A percentile compares a stretch with the other conserved stretches of the same genome.
phyloP scores from a whole-genome alignment of 257 asterid species.

The Misopates orontium region DNA sequence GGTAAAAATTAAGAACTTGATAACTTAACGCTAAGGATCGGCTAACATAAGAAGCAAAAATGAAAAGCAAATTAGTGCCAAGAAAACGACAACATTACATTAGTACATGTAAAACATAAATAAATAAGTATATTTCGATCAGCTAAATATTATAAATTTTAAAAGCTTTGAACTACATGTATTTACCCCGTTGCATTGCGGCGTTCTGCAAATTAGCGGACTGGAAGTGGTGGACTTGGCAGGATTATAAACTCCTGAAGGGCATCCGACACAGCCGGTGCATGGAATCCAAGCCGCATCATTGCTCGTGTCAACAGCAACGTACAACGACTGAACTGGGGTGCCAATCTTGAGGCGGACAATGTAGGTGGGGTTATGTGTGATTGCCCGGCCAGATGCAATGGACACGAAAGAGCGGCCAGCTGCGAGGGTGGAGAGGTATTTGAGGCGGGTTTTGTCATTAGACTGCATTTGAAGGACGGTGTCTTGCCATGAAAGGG shows the following conservation, averaged over 20 bases:
- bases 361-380: conserved; percentile 74
- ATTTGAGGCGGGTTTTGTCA: conserved; percentile 59
- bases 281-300: conserved; percentile 88
- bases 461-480: conserved; percentile 70
- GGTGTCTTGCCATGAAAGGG: conserved; percentile 58
- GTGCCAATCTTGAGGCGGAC: conserved; percentile 67
- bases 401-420: conserved; percentile 60
- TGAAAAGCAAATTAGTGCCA: no score
- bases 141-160: background rate
- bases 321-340: conserved; percentile 60
- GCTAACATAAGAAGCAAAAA: background rate
- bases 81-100: no score
- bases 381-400: conserved; percentile 66
- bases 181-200: conserved; percentile 76
- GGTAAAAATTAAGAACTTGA: conserved; percentile 24
- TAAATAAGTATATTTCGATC: background rate
- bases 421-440: conserved; percentile 63
- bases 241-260: conserved; percentile 43
- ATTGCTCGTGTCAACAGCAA: conserved; percentile 82
- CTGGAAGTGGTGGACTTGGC: conserved; percentile 64
- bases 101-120: conserved; percentile 22
- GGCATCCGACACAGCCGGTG: conserved; percentile 68
- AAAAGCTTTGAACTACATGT: background rate
- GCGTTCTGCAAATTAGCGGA: conserved; percentile 53
- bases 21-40: conserved; percentile 4